Base-by-base conservation (phyloP, 306 rosid species). In the Lathyrus sativus region DNA sequence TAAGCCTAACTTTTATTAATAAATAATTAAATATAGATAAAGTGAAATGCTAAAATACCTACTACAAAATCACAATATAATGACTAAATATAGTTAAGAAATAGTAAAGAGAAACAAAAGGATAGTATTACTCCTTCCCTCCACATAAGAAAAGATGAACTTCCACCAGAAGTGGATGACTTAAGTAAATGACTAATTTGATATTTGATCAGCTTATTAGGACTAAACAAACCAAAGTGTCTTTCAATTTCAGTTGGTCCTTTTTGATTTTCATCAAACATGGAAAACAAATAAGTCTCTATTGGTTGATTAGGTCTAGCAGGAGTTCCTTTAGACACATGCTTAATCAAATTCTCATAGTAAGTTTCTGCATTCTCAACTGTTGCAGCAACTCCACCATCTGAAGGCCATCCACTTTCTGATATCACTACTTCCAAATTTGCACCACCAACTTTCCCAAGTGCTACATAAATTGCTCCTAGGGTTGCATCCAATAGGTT, bases 381-480 rank as follows among this genome's bases (percentile, higher is more conserved):
- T 2, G 74, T 31, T 3, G 90, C 86, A 12, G 37, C 79, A 6
- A 5, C 1, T 9, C 79, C 68, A 13, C 88, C 87, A 14, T 42
- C 39, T 0, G 90, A 89, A 5, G 37, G 60, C 60, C 60, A 54
- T 24, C 60, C 60, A 54, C 60, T 54, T 26, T 54, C 9, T 24
- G 60, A 54, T 24, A 54, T 14, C 7, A 89, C 88, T 0, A 86
- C 51, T 49, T 68, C 42, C 79, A 89, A 19, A 10, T 63, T 11
- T 10, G 75, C 57, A 5, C 76, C 92, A 1, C 85, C 83, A 1
- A 55, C 43, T 38, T 83, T 87, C 68, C 81, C 82, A 24, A 87
- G 84, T 4, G 92, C 86, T 5, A 70, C 72, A 59, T 85, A 79
- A 7, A 79, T 43, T 17, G 90, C 44, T 15, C 74, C 96, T 48